Percentiles rank a stretch among this genome's conserved stretches.
Conservation (phyloP, 73 alveolate species). For the Uronychia setigera region DNA sequence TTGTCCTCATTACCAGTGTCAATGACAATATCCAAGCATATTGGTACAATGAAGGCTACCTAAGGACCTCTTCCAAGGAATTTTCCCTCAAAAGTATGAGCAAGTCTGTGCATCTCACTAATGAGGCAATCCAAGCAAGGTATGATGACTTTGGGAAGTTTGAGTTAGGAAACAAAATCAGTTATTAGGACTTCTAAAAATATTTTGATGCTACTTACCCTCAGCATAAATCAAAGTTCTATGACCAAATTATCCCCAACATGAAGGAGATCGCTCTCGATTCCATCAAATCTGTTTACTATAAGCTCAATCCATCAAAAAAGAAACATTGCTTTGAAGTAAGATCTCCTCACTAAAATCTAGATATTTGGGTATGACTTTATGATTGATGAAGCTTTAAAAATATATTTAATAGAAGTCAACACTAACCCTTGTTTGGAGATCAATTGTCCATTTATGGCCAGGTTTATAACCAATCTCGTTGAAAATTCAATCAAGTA, state of each 20-base stretch:
- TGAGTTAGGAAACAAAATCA: constrained; percentile 92
- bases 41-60: constrained; percentile 78
- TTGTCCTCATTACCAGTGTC: constrained; percentile 79
- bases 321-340: constrained; percentile 77
- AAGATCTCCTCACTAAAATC: background rate
- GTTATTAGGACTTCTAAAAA: constrained; percentile 80
- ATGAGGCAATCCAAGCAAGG: constrained; percentile 92
- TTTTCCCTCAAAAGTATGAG: constrained; percentile 51
- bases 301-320: constrained; percentile 78
- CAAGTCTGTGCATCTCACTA: constrained; percentile 86
- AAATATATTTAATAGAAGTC: constrained; percentile 86
- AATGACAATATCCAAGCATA: constrained; percentile 70
- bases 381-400: constrained; percentile 85
- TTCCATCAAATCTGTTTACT: constrained; percentile 69
- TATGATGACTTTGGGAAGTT: constrained; percentile 88
- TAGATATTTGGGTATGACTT: constrained; percentile 92
- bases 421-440: constrained; percentile 96
- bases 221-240: constrained; percentile 43
- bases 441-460: constrained; percentile 82
- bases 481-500: constrained; percentile 20
- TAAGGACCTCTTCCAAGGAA: constrained; percentile 76
- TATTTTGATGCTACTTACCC: constrained; percentile 73
- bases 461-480: constrained; percentile 65
- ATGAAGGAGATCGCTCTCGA: constrained; percentile 76
- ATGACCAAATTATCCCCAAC: constrained; percentile 72